Evolutionary conservation across 176 grass and related monocot species (phyloP), one percentile per base, ranked within the genome.

Genomic region (Areca catechu): DNA sequence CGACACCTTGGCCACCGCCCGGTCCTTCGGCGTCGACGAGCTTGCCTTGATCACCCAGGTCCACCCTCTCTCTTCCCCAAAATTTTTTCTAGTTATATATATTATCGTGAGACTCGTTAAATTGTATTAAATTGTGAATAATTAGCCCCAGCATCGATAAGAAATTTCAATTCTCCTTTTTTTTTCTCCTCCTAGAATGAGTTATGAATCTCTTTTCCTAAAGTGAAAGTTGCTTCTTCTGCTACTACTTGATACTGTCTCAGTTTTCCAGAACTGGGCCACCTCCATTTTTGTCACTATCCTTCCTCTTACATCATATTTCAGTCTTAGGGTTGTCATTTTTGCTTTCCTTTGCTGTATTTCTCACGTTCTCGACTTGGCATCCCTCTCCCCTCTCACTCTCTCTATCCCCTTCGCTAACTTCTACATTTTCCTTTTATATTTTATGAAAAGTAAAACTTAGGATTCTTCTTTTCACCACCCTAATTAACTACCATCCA

Each of bases 41-140:
- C 87, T 98, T 16, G 84, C 76, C 14, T 58, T 87, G 48, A 72
- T 92, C 19, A 78, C 83, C 5, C 87, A 98, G 93, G 93, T 96
- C 60, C 29, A 60, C 5, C 2, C 23, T 56, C 43, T 24, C 29
- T 16, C 24, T 18, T 1, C 24, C 49, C 50, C 24, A 25, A 25
- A 25, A 23, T 37, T 16, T 60, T 58, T 66, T 65, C 53, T 9
- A 62, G 56, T 24, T 7, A 56, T 22, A 29, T 7, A 56, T 22
- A 29, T 43, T 43, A 43, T 43, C 34, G 14, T 43, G 10, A 2
- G 34, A 43, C 7, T 43, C 1, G 1, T 43, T 43, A 2, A 43
- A 14, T 43, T 43, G 1, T 12, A 2, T 12, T 43, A 3, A 43
- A 43, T 43, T 7, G 34, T 43, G 34, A 43, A 43, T 65, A 65